phyloP scores from a whole-genome alignment of 23 red algal species.

The Gracilaria vermiculophylla region DNA sequence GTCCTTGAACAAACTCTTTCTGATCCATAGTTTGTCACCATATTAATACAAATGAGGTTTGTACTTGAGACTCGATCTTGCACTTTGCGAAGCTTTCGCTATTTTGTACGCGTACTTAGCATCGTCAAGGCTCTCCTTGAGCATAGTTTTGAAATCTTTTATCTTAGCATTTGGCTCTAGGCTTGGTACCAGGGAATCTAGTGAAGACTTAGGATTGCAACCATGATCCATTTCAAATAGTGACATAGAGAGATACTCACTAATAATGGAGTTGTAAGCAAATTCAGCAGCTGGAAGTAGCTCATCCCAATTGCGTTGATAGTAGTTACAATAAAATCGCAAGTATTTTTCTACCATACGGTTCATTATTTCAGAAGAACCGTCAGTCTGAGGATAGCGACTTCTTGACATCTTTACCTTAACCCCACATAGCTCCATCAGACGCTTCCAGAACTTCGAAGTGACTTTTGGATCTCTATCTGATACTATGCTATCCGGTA shows the following conservation, averaged over 20 bases:
- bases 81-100: neutral
- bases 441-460: neutral
- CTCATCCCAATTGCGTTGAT: conserved; percentile 8
- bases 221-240: conserved; percentile 31
- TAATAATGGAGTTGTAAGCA: conserved; percentile 17
- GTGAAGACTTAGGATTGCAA: conserved; percentile 4
- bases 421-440: conserved; percentile 12
- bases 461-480: conserved; percentile 38
- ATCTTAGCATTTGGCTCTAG: neutral
- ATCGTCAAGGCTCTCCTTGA: neutral
- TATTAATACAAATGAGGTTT: neutral
- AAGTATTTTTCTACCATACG: neutral
- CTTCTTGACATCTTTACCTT: neutral
- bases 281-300: conserved; percentile 24
- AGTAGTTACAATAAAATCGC: neutral
- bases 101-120: conserved; percentile 3
- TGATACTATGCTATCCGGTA: neutral
- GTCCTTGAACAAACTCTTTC: neutral
- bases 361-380: conserved; percentile 20
- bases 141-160: neutral
- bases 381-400: conserved; percentile 21
- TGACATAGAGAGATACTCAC: neutral
- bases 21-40: neutral
- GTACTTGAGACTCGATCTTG: neutral
- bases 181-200: neutral